Base-by-base conservation (phyloP, 2,329 filamentous ascomycete species). In the Fusarium pseudoanthophilum region DNA sequence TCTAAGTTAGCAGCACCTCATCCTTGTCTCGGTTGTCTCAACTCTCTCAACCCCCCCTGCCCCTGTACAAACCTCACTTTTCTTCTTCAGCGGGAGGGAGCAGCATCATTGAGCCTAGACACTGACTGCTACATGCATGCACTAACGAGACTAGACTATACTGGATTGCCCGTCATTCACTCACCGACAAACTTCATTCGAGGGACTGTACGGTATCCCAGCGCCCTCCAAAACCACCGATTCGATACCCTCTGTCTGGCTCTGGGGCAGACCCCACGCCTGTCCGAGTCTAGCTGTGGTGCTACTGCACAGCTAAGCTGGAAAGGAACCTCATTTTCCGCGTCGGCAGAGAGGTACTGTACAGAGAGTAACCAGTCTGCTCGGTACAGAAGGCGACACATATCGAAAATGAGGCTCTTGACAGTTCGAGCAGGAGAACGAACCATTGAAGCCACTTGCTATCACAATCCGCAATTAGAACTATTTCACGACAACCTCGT, bases 241-340 rank as follows among this genome's bases (percentile, higher is more conserved):
- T 74, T 74, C 64, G 71, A 72, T 74, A 69, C 64, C 71, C 57
- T 74, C 71, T 69, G 40, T 64, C 57, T 72, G 68, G 71, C 60
- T 71, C 57, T 74, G 68, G 71, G 64, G 68, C 71, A 72, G 48
- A 74, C 60, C 68, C 34, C 71, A 72, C 45, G 71, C 46, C 51
- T 32, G 36, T 56, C 61, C 51, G 45, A 65, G 65, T 52, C 49
- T 28, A 71, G 67, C 40, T 56, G 46, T 59, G 42, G 59, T 67
- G 55, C 55, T 60, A 72, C 71, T 49, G 53, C 51, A 58, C 58
- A 57, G 21, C 36, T 45, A 36, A 28, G 39, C 52, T 67, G 40
- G 40, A 67, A 48, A 43, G 43, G 28, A 39, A 43, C 37, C 45
- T 56, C 67, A 37, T 61, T 46, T 43, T 48, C 60, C 53, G 64